These are phyloP conservation scores for Entomophthora muscae DNA, from an alignment of 371 early-diverging fungal species.

Conservation along the genomic window DNA sequence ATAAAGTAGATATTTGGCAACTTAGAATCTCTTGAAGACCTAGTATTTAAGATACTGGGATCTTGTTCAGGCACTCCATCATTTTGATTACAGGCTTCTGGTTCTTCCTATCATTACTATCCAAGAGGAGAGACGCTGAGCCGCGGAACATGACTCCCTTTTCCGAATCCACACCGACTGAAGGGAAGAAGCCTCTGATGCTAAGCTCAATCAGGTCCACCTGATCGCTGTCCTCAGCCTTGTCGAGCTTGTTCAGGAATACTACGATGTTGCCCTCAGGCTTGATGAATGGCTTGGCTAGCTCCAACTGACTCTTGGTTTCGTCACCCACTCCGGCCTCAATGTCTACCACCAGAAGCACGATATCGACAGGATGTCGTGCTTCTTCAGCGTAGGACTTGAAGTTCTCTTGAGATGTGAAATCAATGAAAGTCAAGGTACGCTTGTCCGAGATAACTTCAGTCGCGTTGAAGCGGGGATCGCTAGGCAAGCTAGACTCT, in stretches of 20 bases:
- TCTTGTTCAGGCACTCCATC: not conserved
- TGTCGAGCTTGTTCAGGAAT: conserved; percentile 1
- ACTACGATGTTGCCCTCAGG: not conserved
- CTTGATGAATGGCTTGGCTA: not conserved
- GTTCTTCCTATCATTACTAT: not conserved
- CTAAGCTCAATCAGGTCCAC: not conserved
- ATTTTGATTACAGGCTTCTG: not conserved
- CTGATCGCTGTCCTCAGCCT: not conserved
- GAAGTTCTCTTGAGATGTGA: not conserved
- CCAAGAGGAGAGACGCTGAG: not conserved
- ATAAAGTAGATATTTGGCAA: too few species aligned
- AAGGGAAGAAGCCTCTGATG: not conserved
- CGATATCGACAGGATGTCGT: not conserved
- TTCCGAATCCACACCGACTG: not conserved
- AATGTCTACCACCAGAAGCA: not conserved
- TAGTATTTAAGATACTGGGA: not conserved
- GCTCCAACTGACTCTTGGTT: not conserved
- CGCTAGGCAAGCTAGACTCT: not conserved
- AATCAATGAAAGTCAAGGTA: not conserved
- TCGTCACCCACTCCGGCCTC: not conserved
- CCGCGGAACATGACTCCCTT: not conserved
- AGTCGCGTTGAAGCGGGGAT: not conserved
- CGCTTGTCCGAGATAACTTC: not conserved
- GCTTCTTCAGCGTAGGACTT: not conserved
- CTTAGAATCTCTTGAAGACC: too few species aligned